Evolutionary conservation across 495 filamentous ascomycete genomes (phyloP), one percentile per base, ranked within the genome.

Genomic region (Talaromyces trachyspermus): DNA sequence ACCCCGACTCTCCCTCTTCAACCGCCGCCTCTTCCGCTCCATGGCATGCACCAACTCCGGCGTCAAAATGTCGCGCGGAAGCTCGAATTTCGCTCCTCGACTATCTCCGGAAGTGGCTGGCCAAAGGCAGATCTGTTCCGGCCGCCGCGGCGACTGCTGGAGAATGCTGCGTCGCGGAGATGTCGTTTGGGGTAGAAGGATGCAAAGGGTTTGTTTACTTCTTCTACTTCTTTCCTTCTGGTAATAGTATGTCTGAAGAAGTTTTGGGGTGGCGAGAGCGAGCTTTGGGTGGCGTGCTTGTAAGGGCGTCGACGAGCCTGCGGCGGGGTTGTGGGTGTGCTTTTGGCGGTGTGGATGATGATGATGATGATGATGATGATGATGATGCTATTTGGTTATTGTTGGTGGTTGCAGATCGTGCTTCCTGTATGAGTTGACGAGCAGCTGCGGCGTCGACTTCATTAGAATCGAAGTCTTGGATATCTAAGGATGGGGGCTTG

Each of bases 111-210:
- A 10, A 97, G 61, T 0, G 86, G 82, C 10, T 84, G 77, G 2
- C 94, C 92, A 70, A 94, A 97, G 0, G 94, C 84, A 17, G 72
- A 61, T 11, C 60, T 55, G 5, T 57, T 80, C 20, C 79, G 73
- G 18, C 79, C 76, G 51, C 72, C 74, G 46, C 75, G 74, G 37
- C 78, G 74, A 50, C 66, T 69, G 61, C 71, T 76, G 47, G 68
- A 83, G 23, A 91, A 58, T 8, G 92, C 91, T 9, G 81, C 76
- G 3, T 82, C 84, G 26, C 91, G 85, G 36, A 85, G 72, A 54
- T 94, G 77, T 6, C 74, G 78, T 59, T 91, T 89, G 11, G 70
- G 45, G 62, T 85, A 96, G 68, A 95, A 95, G 0, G 87, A 94
- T 2, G 73, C 87, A 59, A 96, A 91, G 17, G 88, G 85, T 53